phyloP scores from a whole-genome alignment of 257 asterid genomes.

The Nicotiana benthamiana region DNA sequence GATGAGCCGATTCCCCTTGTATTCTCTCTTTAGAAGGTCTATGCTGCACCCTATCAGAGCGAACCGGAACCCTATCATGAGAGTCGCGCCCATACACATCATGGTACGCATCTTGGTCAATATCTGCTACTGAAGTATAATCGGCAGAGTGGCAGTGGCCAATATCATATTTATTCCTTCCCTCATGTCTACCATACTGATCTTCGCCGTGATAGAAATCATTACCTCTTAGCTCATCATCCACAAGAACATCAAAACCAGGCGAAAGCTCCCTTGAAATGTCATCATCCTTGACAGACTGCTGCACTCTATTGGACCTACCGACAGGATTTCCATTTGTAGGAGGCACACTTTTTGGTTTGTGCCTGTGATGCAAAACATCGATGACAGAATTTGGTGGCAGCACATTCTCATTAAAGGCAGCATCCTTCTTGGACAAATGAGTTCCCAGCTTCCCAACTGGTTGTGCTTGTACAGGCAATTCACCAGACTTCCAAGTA shows the following conservation, averaged over 20 bases:
- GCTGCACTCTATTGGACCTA: constrained; percentile 17
- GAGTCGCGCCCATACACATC: constrained; percentile 43
- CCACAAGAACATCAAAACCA: constrained; percentile 91
- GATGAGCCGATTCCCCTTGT: constrained; percentile 32
- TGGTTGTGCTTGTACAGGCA: constrained; percentile 21
- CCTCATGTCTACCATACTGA: constrained; percentile 52
- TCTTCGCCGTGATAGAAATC: constrained; percentile 65
- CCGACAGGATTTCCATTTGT: constrained; percentile 7
- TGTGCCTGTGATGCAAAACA: constrained; percentile 13
- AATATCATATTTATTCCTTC: constrained; percentile 39
- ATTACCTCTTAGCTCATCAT: constrained; percentile 64
- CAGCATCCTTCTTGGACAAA: constrained; percentile 27
- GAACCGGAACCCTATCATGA: constrained; percentile 36
- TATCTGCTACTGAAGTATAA: constrained; percentile 32
- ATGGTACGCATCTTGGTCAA: constrained; percentile 43
- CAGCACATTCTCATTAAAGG: constrained; percentile 10
- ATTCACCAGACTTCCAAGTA: constrained; percentile 29
- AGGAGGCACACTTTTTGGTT: constrained; percentile 8
- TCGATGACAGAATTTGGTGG: constrained; percentile 3
- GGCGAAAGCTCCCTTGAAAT: constrained; percentile 89
- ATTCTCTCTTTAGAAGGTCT: constrained; percentile 47
- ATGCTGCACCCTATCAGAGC: constrained; percentile 46
- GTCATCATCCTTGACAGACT: constrained; percentile 32
- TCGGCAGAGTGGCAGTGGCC: constrained; percentile 36
- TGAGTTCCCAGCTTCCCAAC: constrained; percentile 20